A percentile compares a stretch with the other conserved stretches of the same genome.
Conservation (phyloP, 768 basidiomycete species). For the Leccinum longicurvipes region DNA sequence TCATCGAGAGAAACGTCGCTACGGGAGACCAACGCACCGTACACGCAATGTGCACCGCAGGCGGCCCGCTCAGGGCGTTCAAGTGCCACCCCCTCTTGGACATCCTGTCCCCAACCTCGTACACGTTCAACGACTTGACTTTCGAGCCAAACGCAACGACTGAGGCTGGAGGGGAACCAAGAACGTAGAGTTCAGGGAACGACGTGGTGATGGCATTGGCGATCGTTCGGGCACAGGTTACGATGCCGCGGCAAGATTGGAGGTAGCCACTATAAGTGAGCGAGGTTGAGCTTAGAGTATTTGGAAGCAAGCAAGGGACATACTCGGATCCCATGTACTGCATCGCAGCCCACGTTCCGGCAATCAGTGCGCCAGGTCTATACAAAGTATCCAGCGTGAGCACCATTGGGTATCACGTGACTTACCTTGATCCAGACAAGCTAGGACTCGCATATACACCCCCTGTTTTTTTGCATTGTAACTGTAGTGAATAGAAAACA, state of each 20-base stretch:
- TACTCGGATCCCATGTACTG: conserved; percentile 87
- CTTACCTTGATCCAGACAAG: conserved; percentile 83
- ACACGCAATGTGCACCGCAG: conserved; percentile 89
- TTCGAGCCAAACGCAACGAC: conserved; percentile 85
- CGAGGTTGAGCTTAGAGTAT: not conserved
- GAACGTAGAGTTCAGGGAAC: conserved; percentile 81
- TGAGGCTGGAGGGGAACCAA: conserved; percentile 87
- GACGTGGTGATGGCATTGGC: conserved; percentile 59
- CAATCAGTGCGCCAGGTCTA: conserved; percentile 89
- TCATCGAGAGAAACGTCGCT: not conserved
- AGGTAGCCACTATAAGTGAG: conserved; percentile 68
- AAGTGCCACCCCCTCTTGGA: conserved; percentile 85
- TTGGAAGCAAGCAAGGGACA: conserved; percentile 23
- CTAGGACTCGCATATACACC: conserved; percentile 91
- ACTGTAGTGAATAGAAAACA: not conserved
- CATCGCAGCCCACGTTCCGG: conserved; percentile 96
- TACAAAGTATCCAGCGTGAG: not conserved
- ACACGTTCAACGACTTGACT: conserved; percentile 53
- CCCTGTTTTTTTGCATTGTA: conserved; percentile 37
- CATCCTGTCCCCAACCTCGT: conserved; percentile 92
- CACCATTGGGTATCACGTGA: not conserved
- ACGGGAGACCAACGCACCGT: conserved; percentile 56
- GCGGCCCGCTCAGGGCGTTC: conserved; percentile 74
- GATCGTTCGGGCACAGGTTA: conserved; percentile 68
- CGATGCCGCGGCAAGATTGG: conserved; percentile 79